Evolutionary conservation across 371 early-diverging fungal genomes (phyloP).

Genomic region (Apophysomyces trapeziformis): DNA sequence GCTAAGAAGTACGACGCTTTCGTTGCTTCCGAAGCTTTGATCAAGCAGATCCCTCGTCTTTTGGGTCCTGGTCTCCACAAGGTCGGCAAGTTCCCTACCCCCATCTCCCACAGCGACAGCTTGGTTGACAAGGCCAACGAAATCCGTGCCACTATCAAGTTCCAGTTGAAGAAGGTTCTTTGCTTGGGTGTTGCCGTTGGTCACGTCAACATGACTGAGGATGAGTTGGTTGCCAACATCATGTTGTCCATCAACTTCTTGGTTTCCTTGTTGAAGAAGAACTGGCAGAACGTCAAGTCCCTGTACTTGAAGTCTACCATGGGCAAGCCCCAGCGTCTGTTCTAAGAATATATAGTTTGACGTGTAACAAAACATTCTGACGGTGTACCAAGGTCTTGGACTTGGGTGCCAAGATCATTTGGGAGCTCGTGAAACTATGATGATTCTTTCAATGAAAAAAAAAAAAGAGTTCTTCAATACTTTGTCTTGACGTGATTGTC

Average conservation of each 20-base stretch:
- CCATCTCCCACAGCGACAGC: constrained; percentile 89
- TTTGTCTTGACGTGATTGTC: background rate
- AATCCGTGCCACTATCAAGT: constrained; percentile 96
- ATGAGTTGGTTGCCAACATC: constrained; percentile 93
- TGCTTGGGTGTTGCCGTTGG: constrained; percentile 97
- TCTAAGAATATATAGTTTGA: constrained; percentile 43
- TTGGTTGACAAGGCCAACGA: constrained; percentile 89
- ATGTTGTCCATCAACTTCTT: constrained; percentile 96
- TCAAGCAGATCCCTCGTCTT: constrained; percentile 97
- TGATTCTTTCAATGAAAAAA: background rate
- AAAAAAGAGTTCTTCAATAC: background rate
- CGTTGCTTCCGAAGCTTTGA: constrained; percentile 93
- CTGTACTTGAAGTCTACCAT: constrained; percentile 96
- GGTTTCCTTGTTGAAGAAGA: constrained; percentile 96
- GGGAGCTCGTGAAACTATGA: constrained; percentile 31
- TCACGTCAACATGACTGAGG: constrained; percentile 92
- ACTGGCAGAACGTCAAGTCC: constrained; percentile 98
- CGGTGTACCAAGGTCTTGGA: constrained; percentile 46
- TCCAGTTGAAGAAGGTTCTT: constrained; percentile 97
- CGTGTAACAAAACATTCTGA: constrained; percentile 23
- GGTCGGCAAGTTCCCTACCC: constrained; percentile 97
- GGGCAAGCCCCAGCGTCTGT: constrained; percentile 87
- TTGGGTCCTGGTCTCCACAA: constrained; percentile 94
- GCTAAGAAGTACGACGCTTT: constrained; percentile 92
- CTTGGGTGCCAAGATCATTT: constrained; percentile 38